These are phyloP conservation scores for Biancaea sappan DNA, from an alignment of 306 rosid species.

Conservation along the genomic window DNA sequence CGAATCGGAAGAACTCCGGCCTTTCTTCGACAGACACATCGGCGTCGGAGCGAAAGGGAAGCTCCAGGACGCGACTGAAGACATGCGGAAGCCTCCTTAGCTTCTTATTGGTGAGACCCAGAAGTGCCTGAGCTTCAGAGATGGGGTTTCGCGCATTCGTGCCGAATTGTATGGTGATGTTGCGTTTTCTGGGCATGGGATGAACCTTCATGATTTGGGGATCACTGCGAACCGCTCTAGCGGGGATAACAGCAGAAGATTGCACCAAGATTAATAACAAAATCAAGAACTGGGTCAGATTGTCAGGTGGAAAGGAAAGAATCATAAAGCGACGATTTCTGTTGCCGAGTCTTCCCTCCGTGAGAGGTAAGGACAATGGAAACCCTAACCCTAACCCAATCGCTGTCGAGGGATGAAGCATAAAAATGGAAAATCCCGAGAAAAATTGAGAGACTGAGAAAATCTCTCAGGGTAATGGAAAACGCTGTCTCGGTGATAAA, in stretches of 20 bases:
- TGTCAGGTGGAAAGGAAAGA: conserved; percentile 33
- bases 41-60: conserved; percentile 75
- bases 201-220: conserved; percentile 64
- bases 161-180: conserved; percentile 54
- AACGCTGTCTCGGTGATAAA: neutral
- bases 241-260: conserved; percentile 9
- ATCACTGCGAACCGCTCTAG: neutral
- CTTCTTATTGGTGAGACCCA: conserved; percentile 52
- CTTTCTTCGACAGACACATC: conserved; percentile 61
- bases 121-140: conserved; percentile 46
- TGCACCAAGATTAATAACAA: neutral
- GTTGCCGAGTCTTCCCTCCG: neutral
- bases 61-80: conserved; percentile 74
- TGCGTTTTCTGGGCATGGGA: conserved; percentile 68
- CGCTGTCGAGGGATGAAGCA: neutral
- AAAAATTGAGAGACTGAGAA: neutral
- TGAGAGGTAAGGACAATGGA: neutral
- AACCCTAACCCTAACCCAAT: neutral
- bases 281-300: conserved; percentile 44
- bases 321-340: conserved; percentile 35
- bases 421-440: neutral
- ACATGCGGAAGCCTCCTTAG: conserved; percentile 79
- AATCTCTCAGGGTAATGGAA: neutral
- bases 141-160: conserved; percentile 36
- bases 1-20: conserved; percentile 70